Base-by-base conservation (phyloP, 2,329 filamentous ascomycete genomes). In the Sporothrix brasiliensis region DNA sequence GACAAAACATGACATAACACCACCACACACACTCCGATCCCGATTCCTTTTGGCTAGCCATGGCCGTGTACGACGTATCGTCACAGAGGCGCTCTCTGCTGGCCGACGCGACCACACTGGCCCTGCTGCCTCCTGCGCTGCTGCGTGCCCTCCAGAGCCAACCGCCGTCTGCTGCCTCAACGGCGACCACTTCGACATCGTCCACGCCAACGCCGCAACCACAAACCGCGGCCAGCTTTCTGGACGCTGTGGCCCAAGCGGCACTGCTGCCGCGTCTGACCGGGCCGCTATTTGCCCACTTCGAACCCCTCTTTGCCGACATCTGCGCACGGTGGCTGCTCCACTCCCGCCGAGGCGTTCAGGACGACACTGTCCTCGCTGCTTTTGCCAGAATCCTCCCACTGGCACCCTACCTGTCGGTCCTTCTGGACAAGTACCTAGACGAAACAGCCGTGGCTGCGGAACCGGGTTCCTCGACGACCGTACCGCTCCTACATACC, bases 361-460 rank as follows among this genome's bases (percentile, higher is more conserved):
- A 76, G 74, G 79, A 80, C 75, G 79, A 79, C 75, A 79, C 76
- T 69, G 80, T 90, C 68, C 85, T 94, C 73, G 86, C 89, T 70
- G 90, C 92, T 44, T 91, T 97, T 81, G 91, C 92, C 72, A 87
- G 91, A 76, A 85, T 97, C 73, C 79, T 97, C 75, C 92, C 93
- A 21, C 90, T 95, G 83, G 91, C 92, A 74, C 91, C 93, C 67
- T 88, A 94, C 77, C 84, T 98, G 56, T 88, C 90, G 68, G 86
- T 89, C 72, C 92, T 93, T 78, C 86, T 92, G 73, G 86, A 89
- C 75, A 75, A 74, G 70, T 81, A 81, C 75, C 77, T 82, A 72
- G 75, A 75, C 70, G 77, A 78, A 58, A 73, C 69, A 34, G 34
- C 50, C 1, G n/a, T 47, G 47, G 19, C 27, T 24, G 74, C 63